A percentile compares a stretch with the other conserved stretches of the same genome.
phyloP scores from a whole-genome alignment of 306 rosid species.

The Medicago lupulina region DNA sequence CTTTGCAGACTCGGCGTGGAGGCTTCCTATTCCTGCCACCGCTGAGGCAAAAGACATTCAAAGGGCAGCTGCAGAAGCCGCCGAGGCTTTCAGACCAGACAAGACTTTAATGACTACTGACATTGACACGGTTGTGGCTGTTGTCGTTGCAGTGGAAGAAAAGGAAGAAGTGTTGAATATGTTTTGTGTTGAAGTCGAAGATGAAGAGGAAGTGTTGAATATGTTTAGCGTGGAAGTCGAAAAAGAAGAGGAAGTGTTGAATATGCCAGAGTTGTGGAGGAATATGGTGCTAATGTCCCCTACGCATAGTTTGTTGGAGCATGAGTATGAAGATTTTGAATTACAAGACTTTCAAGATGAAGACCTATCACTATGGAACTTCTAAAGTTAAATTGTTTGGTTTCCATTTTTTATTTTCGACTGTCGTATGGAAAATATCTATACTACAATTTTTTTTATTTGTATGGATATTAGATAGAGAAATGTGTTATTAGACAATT shows the following conservation, averaged over 20 bases:
- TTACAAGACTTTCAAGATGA: not conserved
- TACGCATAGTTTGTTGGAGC: not conserved
- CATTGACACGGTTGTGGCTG: not conserved
- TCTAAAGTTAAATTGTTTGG: not conserved
- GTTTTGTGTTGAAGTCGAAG: not conserved
- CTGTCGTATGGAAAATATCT: not conserved
- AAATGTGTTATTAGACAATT: no score
- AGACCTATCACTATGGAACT: not conserved
- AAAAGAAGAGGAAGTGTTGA: not conserved
- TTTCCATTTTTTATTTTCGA: not conserved
- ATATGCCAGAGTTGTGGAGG: not conserved
- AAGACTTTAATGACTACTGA: not conserved
- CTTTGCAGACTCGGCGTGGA: slow-evolving; percentile 76
- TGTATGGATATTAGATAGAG: no score
- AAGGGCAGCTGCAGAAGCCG: slow-evolving; percentile 63
- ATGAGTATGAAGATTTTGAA: slow-evolving; percentile 52
- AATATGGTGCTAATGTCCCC: slow-evolving; percentile 50
- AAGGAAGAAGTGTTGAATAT: not conserved
- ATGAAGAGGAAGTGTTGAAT: not conserved
- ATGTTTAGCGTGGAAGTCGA: not conserved
- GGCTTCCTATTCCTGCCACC: slow-evolving; percentile 60
- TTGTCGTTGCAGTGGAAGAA: not conserved
- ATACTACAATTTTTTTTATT: not conserved
- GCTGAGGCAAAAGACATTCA: slow-evolving; percentile 66
- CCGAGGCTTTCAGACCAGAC: slow-evolving; percentile 67